Conservation (phyloP, 257 asterid genomes). For the Parsonsia alboflavescens region DNA sequence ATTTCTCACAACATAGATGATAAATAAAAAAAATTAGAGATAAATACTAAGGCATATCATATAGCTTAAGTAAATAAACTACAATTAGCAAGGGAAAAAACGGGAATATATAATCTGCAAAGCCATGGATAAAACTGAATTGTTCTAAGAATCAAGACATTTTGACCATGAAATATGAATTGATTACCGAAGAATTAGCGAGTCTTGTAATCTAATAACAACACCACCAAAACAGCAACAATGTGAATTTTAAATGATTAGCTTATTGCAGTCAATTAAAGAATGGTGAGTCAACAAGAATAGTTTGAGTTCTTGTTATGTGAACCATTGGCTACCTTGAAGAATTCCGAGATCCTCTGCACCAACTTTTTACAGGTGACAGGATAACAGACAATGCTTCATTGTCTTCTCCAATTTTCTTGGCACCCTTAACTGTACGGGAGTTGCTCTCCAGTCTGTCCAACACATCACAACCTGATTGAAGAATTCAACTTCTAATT, state of each 20-base stretch:
- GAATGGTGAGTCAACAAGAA: neutral
- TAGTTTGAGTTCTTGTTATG: slow-evolving; percentile 3
- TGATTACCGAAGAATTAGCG: neutral
- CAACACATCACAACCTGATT: slow-evolving; percentile 77
- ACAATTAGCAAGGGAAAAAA: neutral
- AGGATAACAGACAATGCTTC: slow-evolving; percentile 72
- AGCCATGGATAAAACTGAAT: neutral
- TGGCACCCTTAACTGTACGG: slow-evolving; percentile 83
- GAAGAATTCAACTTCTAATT: slow-evolving; percentile 8
- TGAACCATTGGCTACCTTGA: slow-evolving; percentile 34
- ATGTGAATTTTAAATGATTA: neutral
- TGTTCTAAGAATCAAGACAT: neutral
- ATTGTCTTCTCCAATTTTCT: slow-evolving; percentile 75
- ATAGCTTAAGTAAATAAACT: neutral
- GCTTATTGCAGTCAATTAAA: neutral
- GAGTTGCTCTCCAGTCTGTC: slow-evolving; percentile 83
- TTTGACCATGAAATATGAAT: neutral
- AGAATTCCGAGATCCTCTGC: slow-evolving; percentile 44
- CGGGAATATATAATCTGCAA: neutral
- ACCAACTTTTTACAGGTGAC: slow-evolving; percentile 60
- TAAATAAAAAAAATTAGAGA: neutral
- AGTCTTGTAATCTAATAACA: neutral
- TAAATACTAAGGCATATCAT: neutral
- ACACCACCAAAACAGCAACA: neutral
- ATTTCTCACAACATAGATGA: neutral